These are phyloP conservation scores for Lathyrus oleraceus DNA, from an alignment of 306 rosid species.

Conservation along the genomic window DNA sequence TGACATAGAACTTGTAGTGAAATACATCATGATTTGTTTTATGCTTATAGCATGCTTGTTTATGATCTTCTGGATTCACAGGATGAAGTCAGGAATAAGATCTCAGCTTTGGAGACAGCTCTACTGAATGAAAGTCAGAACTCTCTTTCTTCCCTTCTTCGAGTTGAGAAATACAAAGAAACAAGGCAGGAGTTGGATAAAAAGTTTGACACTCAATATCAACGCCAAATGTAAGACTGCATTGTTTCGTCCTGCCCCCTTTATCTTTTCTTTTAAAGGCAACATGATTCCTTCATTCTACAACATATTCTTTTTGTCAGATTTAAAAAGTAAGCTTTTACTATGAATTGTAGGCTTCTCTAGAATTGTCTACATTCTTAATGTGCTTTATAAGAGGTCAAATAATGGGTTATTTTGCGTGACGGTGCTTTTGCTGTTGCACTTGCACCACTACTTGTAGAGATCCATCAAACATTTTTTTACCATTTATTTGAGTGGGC, in stretches of 20 bases:
- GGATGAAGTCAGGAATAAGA: constrained; percentile 78
- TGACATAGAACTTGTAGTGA: neutral
- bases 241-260: neutral
- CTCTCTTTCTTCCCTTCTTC: constrained; percentile 55
- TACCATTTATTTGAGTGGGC: constrained; percentile 1
- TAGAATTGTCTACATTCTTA: constrained; percentile 14
- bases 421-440: constrained; percentile 21
- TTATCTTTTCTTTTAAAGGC: constrained; percentile 10
- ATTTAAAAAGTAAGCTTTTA: constrained; percentile 25
- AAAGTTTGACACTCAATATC: constrained; percentile 79
- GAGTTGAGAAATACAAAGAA: constrained; percentile 70
- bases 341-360: constrained; percentile 3
- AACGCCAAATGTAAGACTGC: constrained; percentile 71
- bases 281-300: constrained; percentile 14
- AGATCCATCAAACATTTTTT: neutral
- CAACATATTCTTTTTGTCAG: neutral
- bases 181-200: constrained; percentile 74
- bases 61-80: constrained; percentile 42
- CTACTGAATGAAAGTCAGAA: constrained; percentile 55
- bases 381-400: constrained; percentile 2
- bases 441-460: constrained; percentile 15
- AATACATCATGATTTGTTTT: constrained; percentile 26
- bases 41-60: constrained; percentile 15
- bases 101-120: constrained; percentile 62
- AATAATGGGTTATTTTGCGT: constrained; percentile 17